These are phyloP conservation scores for Cichorium intybus DNA, from an alignment of 140 eudicot genomes.

Conservation along the genomic window DNA sequence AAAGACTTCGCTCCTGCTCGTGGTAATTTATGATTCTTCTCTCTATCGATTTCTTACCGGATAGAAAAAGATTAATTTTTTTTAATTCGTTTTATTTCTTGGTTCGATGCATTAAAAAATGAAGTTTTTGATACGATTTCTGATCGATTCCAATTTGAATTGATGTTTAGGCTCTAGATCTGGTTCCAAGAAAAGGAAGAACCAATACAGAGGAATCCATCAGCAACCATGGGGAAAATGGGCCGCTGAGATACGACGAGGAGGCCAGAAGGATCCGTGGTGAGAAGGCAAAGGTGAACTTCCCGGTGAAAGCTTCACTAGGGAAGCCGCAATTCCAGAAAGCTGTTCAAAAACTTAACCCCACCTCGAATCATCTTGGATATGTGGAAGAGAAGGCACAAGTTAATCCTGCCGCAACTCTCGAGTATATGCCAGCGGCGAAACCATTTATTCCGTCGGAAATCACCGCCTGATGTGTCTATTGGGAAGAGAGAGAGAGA, in stretches of 20 bases:
- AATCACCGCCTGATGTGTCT: slow-evolving; percentile 21
- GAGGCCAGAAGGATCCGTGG: slow-evolving; percentile 96
- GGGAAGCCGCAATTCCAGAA: slow-evolving; percentile 28
- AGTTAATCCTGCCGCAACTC: slow-evolving; percentile 19
- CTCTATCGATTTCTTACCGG: not conserved
- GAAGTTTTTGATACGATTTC: not conserved
- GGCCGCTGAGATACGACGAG: slow-evolving; percentile 96
- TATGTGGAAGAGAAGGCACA: slow-evolving; percentile 60
- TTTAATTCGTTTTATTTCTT: not conserved
- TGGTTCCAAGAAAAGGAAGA: slow-evolving; percentile 73
- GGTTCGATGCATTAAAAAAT: not conserved
- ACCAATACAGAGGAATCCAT: slow-evolving; percentile 87
- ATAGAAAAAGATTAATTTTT: not conserved
- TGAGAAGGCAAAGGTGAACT: slow-evolving; percentile 87
- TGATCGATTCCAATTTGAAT: not conserved
- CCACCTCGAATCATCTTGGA: slow-evolving; percentile 10
- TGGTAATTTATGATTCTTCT: slow-evolving; percentile 24
- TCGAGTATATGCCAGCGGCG: slow-evolving; percentile 19
- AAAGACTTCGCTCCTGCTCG: slow-evolving; percentile 19
- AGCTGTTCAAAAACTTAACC: slow-evolving; percentile 23
- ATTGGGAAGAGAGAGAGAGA: too few species aligned
- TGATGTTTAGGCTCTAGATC: slow-evolving; percentile 35
- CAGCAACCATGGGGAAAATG: slow-evolving; percentile 99
- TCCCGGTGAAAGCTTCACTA: slow-evolving; percentile 49
- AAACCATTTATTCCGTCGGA: slow-evolving; percentile 36